A percentile compares a stretch with the other conserved stretches of the same genome.
phyloP scores from a whole-genome alignment of 805 yeast genomes.

The Ogataea salicorniae region DNA sequence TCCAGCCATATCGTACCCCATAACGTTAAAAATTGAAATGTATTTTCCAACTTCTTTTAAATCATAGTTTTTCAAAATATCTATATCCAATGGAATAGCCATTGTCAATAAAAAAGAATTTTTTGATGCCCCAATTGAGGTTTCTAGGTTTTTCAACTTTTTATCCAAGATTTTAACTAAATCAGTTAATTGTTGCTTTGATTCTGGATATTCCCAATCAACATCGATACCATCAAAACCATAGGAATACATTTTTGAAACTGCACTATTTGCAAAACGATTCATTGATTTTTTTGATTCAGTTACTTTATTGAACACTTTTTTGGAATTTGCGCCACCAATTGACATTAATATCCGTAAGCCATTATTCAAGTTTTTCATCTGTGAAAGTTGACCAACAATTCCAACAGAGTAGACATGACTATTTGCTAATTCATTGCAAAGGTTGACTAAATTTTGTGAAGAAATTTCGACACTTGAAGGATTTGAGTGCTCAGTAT shows the following conservation, averaged over 20 bases:
- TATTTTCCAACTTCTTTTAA: slow-evolving; percentile 51
- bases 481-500: not conserved
- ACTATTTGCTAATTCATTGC: not conserved
- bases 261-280: slow-evolving; percentile 46
- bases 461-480: too few relatives aligned
- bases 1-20: slow-evolving; percentile 89
- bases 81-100: slow-evolving; percentile 70
- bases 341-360: slow-evolving; percentile 65
- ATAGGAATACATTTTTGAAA: slow-evolving; percentile 42
- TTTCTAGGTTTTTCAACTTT: slow-evolving; percentile 37
- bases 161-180: slow-evolving; percentile 38
- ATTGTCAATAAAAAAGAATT: slow-evolving; percentile 48
- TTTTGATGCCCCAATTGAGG: slow-evolving; percentile 5
- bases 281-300: slow-evolving; percentile 25
- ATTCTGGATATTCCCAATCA: slow-evolving; percentile 89
- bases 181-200: slow-evolving; percentile 39
- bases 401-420: slow-evolving; percentile 19
- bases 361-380: slow-evolving; percentile 24
- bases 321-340: slow-evolving; percentile 68
- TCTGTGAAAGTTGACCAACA: slow-evolving; percentile 26
- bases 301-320: slow-evolving; percentile 33
- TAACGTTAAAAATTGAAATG: slow-evolving; percentile 72
- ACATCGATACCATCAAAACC: slow-evolving; percentile 89
- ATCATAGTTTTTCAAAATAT: slow-evolving; percentile 38
- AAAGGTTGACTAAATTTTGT: not conserved